These are phyloP conservation scores for Yarrowia deformans DNA, from an alignment of 805 yeast genomes.

Conservation along the genomic window DNA sequence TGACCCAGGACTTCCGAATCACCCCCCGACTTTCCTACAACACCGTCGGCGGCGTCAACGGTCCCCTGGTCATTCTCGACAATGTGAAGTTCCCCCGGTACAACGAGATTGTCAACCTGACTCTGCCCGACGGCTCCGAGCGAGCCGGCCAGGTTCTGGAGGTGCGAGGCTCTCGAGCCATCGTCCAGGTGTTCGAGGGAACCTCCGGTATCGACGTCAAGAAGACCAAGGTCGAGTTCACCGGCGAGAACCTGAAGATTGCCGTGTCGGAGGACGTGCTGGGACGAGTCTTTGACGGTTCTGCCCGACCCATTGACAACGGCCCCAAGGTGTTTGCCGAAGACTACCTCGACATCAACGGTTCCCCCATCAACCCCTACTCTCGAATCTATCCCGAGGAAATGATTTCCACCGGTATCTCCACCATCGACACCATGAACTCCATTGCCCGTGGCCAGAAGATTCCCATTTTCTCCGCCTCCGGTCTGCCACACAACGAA, in stretches of 20 bases:
- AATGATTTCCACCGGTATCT: conserved; percentile 98
- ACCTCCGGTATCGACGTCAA: conserved; percentile 98
- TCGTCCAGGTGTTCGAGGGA: conserved; percentile 99
- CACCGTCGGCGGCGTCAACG: conserved; percentile 98
- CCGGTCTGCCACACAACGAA: conserved; percentile 99
- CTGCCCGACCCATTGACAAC: conserved; percentile 97
- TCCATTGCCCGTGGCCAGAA: conserved; percentile 99
- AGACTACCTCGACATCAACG: conserved; percentile 97
- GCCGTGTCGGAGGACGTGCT: conserved; percentile 96
- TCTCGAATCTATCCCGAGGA: conserved; percentile 99
- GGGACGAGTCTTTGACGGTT: conserved; percentile 98
- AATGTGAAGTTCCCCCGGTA: conserved; percentile 87
- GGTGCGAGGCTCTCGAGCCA: conserved; percentile 95
- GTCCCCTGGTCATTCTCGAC: conserved; percentile 92
- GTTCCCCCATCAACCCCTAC: conserved; percentile 97
- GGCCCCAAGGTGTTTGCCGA: conserved; percentile 99
- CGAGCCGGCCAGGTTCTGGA: conserved; percentile 99
- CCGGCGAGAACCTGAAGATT: conserved; percentile 91
- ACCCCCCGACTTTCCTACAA: conserved; percentile 92
- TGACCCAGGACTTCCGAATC: conserved; percentile 86
- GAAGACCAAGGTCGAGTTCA: conserved; percentile 95
- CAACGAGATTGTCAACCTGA: conserved; percentile 95
- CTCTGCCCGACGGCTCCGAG: conserved; percentile 91
- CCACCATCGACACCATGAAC: conserved; percentile 99
- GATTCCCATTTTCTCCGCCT: conserved; percentile 98